Base-by-base conservation (phyloP, 176 grass and related monocot species). In the Saccharum spontaneum region DNA sequence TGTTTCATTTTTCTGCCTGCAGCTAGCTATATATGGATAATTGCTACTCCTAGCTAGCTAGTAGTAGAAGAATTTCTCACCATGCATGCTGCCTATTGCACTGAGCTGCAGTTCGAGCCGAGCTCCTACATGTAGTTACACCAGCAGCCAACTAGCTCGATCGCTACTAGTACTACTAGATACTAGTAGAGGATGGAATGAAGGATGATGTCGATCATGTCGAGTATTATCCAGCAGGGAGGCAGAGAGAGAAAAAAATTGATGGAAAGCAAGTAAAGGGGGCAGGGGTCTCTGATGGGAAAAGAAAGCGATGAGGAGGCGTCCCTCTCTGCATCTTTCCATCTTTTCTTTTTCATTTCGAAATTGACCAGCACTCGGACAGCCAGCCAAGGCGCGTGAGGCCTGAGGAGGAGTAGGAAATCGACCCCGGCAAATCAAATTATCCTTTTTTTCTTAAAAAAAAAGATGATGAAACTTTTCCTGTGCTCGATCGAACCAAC, bases 311-410 rank as follows among this genome's bases (percentile, higher is more conserved):
- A 85, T 72, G 71, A 77, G 83, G 74, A 83, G 74, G 75, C 69
- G 87, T 89, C 87, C 75, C 87, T 87, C 90, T 88, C 78, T 75
- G 73, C 72, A 73, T 86, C 83, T 92, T 88, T 92, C 86, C 68
- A 85, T 78, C 80, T 84, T 87, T 92, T 89, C 80, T 71, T 89
- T 92, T 87, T 81, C 84, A 63, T 89, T 85, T 82, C 84, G 67
- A 86, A 94, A 94, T 94, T 91, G 92, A 94, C 90, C 73, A 67
- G 88, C 95, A 98, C 88, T 91, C 33, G 70, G 87, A 83, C 80
- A 73, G 62, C 83, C 55, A 20, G 34, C 3, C 7, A 0, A 61
- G 22, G 28, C 14, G 30, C 24, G 23, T 1, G 44, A 46, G 34
- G 34, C 34, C 34, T 36, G 34, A 36, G 3, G 34, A 36, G 34